A percentile compares a stretch with the other conserved stretches of the same genome.
Evolutionary conservation across 2,329 filamentous ascomycete species (phyloP).

Genomic region (Chaetomium strumarium): DNA sequence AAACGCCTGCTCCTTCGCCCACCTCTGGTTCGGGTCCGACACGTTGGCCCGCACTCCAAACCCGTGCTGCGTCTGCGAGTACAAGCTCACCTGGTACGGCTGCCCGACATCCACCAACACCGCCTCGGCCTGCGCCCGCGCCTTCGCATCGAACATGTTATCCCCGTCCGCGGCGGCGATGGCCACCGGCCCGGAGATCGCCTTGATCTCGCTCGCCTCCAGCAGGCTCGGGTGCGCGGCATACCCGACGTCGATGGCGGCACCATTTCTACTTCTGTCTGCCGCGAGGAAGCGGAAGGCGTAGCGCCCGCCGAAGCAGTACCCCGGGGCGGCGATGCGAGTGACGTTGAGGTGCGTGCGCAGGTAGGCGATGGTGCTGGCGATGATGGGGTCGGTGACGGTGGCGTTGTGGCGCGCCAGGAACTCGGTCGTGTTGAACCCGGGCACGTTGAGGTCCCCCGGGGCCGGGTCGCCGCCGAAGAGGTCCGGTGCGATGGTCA

Average conservation of each 20-base stretch:
- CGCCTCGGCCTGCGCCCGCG: not conserved
- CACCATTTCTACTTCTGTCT: not conserved
- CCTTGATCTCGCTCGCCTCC: not conserved
- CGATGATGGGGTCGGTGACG: constrained; percentile 7
- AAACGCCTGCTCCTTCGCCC: constrained; percentile 5
- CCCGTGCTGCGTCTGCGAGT: constrained; percentile 2
- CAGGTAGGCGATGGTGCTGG: not conserved
- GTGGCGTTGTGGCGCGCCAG: not conserved
- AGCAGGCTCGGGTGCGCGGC: constrained; percentile 7
- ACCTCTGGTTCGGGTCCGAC: constrained; percentile 2
- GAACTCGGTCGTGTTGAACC: constrained; percentile 7
- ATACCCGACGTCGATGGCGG: constrained; percentile 4
- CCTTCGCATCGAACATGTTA: not conserved
- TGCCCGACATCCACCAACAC: not conserved
- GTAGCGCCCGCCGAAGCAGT: constrained; percentile 9
- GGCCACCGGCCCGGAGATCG: not conserved
- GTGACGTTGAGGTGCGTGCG: not conserved
- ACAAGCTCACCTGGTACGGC: constrained; percentile 7
- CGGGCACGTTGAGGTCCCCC: not conserved
- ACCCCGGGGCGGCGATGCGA: constrained; percentile 2
- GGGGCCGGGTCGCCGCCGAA: constrained; percentile 1
- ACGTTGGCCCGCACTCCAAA: constrained; percentile 3
- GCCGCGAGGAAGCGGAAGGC: constrained; percentile 7
- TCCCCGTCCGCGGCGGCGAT: constrained; percentile 6
- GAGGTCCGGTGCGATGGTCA: constrained; percentile 6